Evolutionary conservation across 441 rosid genomes (phyloP).

Genomic region (Kokia cookei): DNA sequence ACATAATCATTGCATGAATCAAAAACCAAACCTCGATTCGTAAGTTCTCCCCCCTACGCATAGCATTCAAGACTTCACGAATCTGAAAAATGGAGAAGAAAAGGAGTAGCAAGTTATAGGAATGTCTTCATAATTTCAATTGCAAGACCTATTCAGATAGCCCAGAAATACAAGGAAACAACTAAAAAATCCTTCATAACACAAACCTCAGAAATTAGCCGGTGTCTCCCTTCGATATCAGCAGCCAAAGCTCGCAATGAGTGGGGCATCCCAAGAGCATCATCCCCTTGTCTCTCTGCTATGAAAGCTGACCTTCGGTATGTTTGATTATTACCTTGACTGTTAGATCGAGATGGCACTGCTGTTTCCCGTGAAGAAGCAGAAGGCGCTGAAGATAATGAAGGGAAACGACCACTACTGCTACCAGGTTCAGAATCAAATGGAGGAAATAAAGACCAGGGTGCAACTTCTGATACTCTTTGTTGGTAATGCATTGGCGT

Average conservation of each 20-base stretch:
- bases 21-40: constrained; percentile 61
- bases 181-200: not conserved
- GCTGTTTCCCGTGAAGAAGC: constrained; percentile 40
- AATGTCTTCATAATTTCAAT: not conserved
- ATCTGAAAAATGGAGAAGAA: constrained; percentile 41
- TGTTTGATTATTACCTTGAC: constrained; percentile 44
- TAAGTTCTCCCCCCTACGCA: constrained; percentile 76
- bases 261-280: constrained; percentile 52
- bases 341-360: constrained; percentile 40
- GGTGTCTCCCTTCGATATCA: constrained; percentile 65
- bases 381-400: constrained; percentile 52
- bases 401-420: constrained; percentile 45
- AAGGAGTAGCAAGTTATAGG: not conserved
- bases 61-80: constrained; percentile 71
- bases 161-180: too few relatives aligned
- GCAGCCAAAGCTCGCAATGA: constrained; percentile 66
- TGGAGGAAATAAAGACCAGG: constrained; percentile 71
- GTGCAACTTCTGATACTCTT: constrained; percentile 51
- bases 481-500: constrained; percentile 34
- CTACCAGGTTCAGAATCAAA: constrained; percentile 48
- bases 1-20: constrained; percentile 8
- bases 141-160: not conserved
- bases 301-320: constrained; percentile 48
- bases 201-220: constrained; percentile 69
- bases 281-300: constrained; percentile 56